Evolutionary conservation across 768 basidiomycete genomes (phyloP).

Genomic region (Tricholoma furcatifolium): DNA sequence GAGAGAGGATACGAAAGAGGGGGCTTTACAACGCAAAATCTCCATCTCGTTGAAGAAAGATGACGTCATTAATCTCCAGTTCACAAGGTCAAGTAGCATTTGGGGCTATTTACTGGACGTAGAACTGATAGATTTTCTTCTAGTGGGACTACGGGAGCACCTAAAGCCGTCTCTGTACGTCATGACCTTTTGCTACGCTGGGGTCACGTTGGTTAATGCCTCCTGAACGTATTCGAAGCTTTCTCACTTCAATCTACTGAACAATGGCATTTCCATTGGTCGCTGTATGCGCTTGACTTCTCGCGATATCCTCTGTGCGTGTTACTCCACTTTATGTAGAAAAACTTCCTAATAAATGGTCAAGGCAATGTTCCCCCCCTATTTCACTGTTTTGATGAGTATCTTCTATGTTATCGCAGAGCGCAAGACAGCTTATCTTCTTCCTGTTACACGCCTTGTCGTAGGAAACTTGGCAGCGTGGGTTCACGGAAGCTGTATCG

Average conservation of each 20-base stretch:
- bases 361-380: constrained; percentile 81
- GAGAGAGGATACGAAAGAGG: constrained; percentile 51
- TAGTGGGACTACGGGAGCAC: constrained; percentile 78
- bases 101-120: no score
- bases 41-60: constrained; percentile 45
- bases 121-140: neutral
- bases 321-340: neutral
- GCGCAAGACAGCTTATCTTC: constrained; percentile 4
- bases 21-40: constrained; percentile 40
- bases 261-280: constrained; percentile 72
- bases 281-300: constrained; percentile 68
- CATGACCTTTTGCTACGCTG: neutral
- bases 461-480: constrained; percentile 79
- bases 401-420: constrained; percentile 6
- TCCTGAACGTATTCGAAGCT: constrained; percentile 41
- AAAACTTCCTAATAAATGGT: neutral
- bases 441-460: constrained; percentile 57
- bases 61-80: constrained; percentile 81
- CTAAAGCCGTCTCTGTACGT: constrained; percentile 81
- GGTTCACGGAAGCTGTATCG: constrained; percentile 69
- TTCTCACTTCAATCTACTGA: constrained; percentile 77
- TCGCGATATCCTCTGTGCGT: constrained; percentile 67
- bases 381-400: constrained; percentile 91
- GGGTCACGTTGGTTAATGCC: neutral
- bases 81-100: constrained; percentile 84